These are phyloP conservation scores for Linnemannia exigua DNA, from an alignment of 192 early-diverging fungal genomes.

Conservation along the genomic window DNA sequence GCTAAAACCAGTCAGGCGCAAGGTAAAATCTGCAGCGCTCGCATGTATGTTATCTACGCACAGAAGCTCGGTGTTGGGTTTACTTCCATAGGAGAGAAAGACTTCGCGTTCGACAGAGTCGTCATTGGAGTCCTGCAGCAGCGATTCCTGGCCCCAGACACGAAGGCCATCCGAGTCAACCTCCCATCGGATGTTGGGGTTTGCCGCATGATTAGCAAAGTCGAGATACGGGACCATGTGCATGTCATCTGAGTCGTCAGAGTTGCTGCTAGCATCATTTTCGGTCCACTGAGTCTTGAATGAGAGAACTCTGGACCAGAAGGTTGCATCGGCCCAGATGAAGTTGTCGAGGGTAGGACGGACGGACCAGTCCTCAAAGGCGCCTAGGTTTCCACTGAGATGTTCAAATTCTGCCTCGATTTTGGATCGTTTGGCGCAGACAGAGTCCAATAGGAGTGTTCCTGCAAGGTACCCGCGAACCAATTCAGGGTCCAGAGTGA, in stretches of 20 bases:
- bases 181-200: constrained; percentile 71
- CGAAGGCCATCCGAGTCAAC: constrained; percentile 53
- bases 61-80: constrained; percentile 78
- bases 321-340: constrained; percentile 77
- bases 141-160: constrained; percentile 25
- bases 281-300: constrained; percentile 58
- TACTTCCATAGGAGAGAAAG: constrained; percentile 76
- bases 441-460: constrained; percentile 65
- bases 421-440: constrained; percentile 62
- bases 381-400: constrained; percentile 42
- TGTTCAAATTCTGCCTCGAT: constrained; percentile 64
- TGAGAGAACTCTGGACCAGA: constrained; percentile 78
- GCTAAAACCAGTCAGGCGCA: not conserved
- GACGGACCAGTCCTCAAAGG: constrained; percentile 62
- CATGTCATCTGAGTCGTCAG: constrained; percentile 48
- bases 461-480: constrained; percentile 61
- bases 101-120: constrained; percentile 59
- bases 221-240: constrained; percentile 79
- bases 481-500: constrained; percentile 44
- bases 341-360: constrained; percentile 37
- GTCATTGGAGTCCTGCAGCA: constrained; percentile 9
- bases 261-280: not conserved
- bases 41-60: not conserved
- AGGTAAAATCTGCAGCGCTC: not conserved
- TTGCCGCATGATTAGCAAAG: constrained; percentile 76